Evolutionary conservation across 257 asterid species (phyloP).

Genomic region (Scutellaria barbata): DNA sequence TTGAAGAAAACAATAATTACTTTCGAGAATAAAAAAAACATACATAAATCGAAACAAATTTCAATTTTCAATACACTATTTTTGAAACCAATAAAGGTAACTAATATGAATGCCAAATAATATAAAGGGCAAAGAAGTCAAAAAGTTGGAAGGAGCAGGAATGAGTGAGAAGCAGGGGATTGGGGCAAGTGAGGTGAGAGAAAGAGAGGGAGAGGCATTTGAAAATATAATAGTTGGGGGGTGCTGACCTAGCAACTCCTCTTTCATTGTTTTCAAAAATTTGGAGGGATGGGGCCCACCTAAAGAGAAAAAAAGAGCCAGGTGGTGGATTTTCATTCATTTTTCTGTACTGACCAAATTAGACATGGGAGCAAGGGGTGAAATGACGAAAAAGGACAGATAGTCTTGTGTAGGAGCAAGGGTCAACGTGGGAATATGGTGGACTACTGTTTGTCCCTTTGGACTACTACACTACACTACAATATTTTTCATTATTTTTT

Average conservation of each 20-base stretch:
- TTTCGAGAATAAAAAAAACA: no score
- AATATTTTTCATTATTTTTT: background rate
- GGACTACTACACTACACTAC: background rate
- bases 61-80: no score
- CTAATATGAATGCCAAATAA: no score
- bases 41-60: no score
- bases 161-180: constrained; percentile 39
- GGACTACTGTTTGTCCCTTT: constrained; percentile 33
- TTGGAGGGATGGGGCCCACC: constrained; percentile 49
- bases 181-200: constrained; percentile 41
- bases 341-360: constrained; percentile 29
- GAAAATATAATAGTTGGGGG: constrained; percentile 49
- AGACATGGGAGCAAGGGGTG: constrained; percentile 23
- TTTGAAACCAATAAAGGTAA: no score
- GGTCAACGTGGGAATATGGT: constrained; percentile 37
- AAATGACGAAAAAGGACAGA: constrained; percentile 39
- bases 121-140: no score
- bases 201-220: constrained; percentile 57
- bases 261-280: constrained; percentile 43
- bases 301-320: constrained; percentile 40
- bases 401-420: background rate
- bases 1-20: no score
- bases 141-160: constrained; percentile 2
- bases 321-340: constrained; percentile 35
- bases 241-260: constrained; percentile 47